Base-by-base conservation (phyloP, 257 asterid species). In the Verbena officinalis region DNA sequence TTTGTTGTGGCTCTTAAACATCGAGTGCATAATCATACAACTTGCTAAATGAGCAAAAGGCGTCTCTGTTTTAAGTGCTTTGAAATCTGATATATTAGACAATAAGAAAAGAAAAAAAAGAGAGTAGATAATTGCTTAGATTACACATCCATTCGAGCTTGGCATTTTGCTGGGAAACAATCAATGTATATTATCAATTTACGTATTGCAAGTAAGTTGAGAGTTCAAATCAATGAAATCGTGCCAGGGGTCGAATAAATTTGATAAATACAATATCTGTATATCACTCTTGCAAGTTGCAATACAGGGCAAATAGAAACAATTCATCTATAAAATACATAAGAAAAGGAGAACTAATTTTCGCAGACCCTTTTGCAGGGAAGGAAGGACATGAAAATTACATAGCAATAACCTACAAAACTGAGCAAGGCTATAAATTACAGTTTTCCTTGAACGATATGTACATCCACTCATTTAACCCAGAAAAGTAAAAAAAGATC, bases 381-480 rank as follows among this genome's bases (percentile, higher is more conserved):
- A 54, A 46, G 19, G 7, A 54, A 31, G 23, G 53, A 39, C 14
- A 43, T 15, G 36, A 36, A 34, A 30, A 38, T 27, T n/a, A 22
- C 40, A 42, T 43, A 62, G 48, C 39, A 46, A 55, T n/a, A 45
- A 38, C n/a, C 24, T 30, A 51, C 39, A 71, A 34, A 66, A 55
- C 45, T 55, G 50, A 63, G 62, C 77, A 62, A 59, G 53, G 51
- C 66, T 58, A 62, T 57, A 73, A 82, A 59, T 78, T 73, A 75
- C 70, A 38, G 70, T 71, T 62, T 67, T 71, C 79, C n/a, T 67
- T 68, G 40, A 74, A 71, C 69, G 70, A 44, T 78, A 84, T 83
- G 83, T 83, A 81, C 95, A 83, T 23, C 8, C 34, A 61, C 70
- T 61, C 57, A 73, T 48, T 67, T 53, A 51, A 34, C 50, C 51